Conservation (phyloP, 2,329 filamentous ascomycete species). For the Diplodia scrobiculata region DNA sequence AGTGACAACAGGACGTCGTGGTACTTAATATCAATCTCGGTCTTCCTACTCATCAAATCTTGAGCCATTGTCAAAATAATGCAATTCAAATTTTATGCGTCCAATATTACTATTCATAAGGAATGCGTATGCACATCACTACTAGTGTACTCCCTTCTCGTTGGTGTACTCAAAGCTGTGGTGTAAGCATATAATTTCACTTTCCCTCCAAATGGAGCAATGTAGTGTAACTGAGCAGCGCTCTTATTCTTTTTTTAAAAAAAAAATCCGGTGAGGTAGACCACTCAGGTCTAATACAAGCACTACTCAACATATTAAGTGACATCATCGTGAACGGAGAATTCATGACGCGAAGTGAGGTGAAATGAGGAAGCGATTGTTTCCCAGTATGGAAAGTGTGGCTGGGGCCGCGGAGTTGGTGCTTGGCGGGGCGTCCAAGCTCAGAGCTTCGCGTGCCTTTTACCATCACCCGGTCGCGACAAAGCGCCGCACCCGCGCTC, state of each 20-base stretch:
- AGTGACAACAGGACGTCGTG: not conserved
- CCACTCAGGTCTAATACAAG: not conserved
- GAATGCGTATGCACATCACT: no score
- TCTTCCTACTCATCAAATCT: not conserved
- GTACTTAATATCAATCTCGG: conserved; percentile 17
- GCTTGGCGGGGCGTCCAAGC: conserved; percentile 20
- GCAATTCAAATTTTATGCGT: no score
- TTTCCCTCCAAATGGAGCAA: no score
- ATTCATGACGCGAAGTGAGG: not conserved
- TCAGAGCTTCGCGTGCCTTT: conserved; percentile 26
- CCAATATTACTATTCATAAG: no score
- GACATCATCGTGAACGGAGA: not conserved
- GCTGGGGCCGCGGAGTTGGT: not conserved
- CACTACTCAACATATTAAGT: not conserved
- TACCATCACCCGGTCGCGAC: conserved; percentile 23
- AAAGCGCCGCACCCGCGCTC: not conserved
- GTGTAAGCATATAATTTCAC: no score
- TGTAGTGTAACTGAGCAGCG: no score
- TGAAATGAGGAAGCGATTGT: conserved; percentile 5
- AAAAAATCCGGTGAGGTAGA: no score
- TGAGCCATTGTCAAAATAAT: no score
- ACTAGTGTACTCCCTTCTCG: no score
- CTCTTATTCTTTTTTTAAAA: no score
- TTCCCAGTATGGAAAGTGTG: conserved; percentile 10
- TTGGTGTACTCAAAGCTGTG: no score